phyloP scores from a whole-genome alignment of 257 asterid species.

The Solanum medicagineum region DNA sequence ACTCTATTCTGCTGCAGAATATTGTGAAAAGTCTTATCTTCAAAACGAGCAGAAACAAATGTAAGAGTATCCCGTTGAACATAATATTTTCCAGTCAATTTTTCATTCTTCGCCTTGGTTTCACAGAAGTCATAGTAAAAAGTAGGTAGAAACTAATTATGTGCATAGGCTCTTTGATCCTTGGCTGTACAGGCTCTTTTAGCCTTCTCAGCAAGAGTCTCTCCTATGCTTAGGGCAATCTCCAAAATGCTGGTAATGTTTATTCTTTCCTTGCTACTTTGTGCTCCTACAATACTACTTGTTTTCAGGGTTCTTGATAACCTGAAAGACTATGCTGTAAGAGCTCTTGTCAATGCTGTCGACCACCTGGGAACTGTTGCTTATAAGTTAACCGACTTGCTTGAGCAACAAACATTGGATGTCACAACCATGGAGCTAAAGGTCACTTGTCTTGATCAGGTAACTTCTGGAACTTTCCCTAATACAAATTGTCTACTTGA shows the following conservation, averaged over 20 bases:
- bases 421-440: conserved; percentile 59
- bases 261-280: neutral
- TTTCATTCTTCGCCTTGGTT: neutral
- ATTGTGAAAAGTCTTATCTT: conserved; percentile 82
- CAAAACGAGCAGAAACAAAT: conserved; percentile 85
- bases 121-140: neutral
- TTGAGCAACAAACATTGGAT: conserved; percentile 68
- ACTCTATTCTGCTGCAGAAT: conserved; percentile 91
- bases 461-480: conserved; percentile 5
- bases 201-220: neutral
- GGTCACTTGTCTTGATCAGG: conserved; percentile 68
- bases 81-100: neutral
- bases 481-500: neutral
- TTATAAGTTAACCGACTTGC: conserved; percentile 67
- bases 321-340: conserved; percentile 81
- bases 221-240: neutral
- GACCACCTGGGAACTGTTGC: conserved; percentile 97
- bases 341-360: conserved; percentile 89
- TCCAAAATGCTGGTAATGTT: neutral
- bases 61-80: conserved; percentile 23
- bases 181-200: neutral
- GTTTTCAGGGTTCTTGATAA: conserved; percentile 71
- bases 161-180: neutral
- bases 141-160: neutral
- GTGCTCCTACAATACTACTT: neutral